A percentile compares a stretch with the other conserved stretches of the same genome.
phyloP scores from a whole-genome alignment of 148 eudicot species.

The Agrostemma githago region DNA sequence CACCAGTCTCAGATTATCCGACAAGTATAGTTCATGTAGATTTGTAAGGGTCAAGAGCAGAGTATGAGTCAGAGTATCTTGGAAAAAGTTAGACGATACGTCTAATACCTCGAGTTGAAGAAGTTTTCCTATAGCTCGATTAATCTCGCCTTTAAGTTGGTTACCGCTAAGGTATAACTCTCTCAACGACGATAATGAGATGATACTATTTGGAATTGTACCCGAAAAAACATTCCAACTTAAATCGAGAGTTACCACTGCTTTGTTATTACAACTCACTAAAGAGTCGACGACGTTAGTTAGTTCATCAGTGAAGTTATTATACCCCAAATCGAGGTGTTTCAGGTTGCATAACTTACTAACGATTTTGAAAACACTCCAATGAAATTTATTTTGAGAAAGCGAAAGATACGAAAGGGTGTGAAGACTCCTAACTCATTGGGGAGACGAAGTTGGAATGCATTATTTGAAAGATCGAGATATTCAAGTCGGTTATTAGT shows the following conservation, averaged over 20 bases:
- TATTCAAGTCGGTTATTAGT: constrained; percentile 6
- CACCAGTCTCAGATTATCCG: constrained; percentile 16
- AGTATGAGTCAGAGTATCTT: constrained; percentile 20
- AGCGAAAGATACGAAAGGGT: constrained; percentile 4
- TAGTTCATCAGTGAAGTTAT: neutral
- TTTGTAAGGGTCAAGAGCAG: constrained; percentile 25
- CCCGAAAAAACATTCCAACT: constrained; percentile 13
- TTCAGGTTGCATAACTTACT: neutral
- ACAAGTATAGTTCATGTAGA: constrained; percentile 16
- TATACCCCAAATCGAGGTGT: neutral
- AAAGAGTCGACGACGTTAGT: constrained; percentile 1
- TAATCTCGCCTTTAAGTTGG: constrained; percentile 16
- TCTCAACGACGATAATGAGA: constrained; percentile 15
- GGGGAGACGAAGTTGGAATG: constrained; percentile 1
- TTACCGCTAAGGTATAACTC: constrained; percentile 12
- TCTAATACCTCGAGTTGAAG: constrained; percentile 18
- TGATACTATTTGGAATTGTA: constrained; percentile 22
- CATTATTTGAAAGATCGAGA: constrained; percentile 18
- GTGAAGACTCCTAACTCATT: neutral
- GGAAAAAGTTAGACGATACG: constrained; percentile 21
- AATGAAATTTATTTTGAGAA: neutral
- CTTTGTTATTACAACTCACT: constrained; percentile 1
- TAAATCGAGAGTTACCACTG: constrained; percentile 10
- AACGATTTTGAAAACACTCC: neutral
- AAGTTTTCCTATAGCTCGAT: constrained; percentile 21